Percentiles rank a stretch among this genome's conserved stretches.
These are phyloP conservation scores for Liriodendron chinense DNA, from an alignment of 164 flowering plant genomes.

Conservation along the genomic window DNA sequence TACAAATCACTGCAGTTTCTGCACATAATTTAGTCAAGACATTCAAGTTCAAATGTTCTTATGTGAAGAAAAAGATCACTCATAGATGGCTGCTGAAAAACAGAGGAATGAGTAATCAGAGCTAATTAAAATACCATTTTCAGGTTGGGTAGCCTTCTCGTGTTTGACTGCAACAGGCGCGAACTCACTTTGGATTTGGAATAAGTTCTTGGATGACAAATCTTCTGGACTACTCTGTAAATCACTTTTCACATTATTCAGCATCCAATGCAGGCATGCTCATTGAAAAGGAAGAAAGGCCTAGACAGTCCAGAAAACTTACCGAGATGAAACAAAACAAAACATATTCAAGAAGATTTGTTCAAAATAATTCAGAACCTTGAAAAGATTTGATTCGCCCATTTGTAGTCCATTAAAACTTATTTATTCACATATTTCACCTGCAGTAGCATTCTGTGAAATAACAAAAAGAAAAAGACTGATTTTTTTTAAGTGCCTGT, in stretches of 20 bases:
- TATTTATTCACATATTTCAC: no score
- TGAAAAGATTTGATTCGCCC: neutral
- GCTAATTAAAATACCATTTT: conserved; percentile 30
- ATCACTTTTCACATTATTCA: conserved; percentile 9
- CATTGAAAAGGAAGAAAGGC: neutral
- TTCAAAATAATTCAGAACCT: neutral
- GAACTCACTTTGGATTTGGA: conserved; percentile 12
- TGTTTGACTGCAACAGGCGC: conserved; percentile 15
- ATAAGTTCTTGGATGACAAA: conserved; percentile 15
- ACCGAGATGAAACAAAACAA: neutral
- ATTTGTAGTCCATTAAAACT: neutral
- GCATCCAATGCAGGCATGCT: neutral
- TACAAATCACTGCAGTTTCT: neutral
- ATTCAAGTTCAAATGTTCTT: neutral
- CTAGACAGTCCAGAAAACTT: neutral
- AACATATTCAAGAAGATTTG: neutral
- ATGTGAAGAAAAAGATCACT: neutral
- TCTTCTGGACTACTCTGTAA: conserved; percentile 39
- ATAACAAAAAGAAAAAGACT: no score
- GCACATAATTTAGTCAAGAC: neutral
- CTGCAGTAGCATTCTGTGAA: no score
- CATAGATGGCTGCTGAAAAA: neutral
- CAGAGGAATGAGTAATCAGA: neutral
- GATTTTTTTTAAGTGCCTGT: neutral
- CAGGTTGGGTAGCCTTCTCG: conserved; percentile 15